Conservation (phyloP, 169 alveolate species). For the Plasmodium billcollinsi region DNA sequence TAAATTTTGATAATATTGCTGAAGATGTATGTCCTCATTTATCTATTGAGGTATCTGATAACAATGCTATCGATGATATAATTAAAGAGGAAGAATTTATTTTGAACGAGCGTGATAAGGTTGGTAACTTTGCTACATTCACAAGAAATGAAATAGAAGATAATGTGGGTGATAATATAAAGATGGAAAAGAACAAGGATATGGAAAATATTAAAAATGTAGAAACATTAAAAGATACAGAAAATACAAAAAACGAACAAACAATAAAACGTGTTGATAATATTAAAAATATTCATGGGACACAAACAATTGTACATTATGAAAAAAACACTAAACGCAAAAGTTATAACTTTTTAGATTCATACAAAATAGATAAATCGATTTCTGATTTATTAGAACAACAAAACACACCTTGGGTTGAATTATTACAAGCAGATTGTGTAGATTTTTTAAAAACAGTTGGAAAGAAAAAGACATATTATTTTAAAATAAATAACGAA, state of each 20-base stretch:
- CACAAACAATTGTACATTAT: slow-evolving; percentile 7
- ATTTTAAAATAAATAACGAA: slow-evolving; percentile 51
- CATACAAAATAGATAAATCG: slow-evolving; percentile 72
- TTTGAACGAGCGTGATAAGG: slow-evolving; percentile 25
- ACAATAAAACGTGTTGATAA: too few relatives aligned
- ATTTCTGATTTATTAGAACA: slow-evolving; percentile 68
- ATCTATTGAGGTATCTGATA: slow-evolving; percentile 61
- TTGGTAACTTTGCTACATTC: too few relatives aligned
- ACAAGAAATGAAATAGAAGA: too few relatives aligned
- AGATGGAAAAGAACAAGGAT: too few relatives aligned
- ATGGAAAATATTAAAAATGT: too few relatives aligned
- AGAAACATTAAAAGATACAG: too few relatives aligned
- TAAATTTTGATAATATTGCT: slow-evolving; percentile 68
- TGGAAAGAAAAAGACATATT: slow-evolving; percentile 50
- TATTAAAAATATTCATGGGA: too few relatives aligned
- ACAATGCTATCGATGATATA: slow-evolving; percentile 32
- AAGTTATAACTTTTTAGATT: slow-evolving; percentile 71
- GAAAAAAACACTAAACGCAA: slow-evolving; percentile 20
- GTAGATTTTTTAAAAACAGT: slow-evolving; percentile 55
- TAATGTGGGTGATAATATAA: too few relatives aligned
- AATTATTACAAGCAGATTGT: slow-evolving; percentile 75
- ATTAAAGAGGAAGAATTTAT: slow-evolving; percentile 71
- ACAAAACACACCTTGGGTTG: slow-evolving; percentile 75
- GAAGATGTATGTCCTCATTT: slow-evolving; percentile 76
- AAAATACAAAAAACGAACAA: too few relatives aligned